phyloP scores from a whole-genome alignment of 352 stramenopile species.

The Pythium folliculosum region DNA sequence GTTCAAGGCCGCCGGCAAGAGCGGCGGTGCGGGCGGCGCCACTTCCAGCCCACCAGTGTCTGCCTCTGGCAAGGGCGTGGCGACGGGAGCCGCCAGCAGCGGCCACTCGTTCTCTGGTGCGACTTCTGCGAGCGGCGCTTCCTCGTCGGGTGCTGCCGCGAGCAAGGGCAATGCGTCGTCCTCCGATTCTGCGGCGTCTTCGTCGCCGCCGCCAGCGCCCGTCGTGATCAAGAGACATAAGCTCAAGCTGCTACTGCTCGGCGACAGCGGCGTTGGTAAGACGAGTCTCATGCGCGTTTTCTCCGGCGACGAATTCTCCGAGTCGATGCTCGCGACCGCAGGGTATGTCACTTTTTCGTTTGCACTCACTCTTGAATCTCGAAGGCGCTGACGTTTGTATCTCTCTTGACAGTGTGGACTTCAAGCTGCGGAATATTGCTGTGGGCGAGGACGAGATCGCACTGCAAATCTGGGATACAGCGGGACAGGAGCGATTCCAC shows the following conservation, averaged over 20 bases:
- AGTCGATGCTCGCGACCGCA: constrained; percentile 89
- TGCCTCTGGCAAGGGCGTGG: background rate
- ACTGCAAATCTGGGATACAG: constrained; percentile 95
- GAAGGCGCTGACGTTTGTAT: background rate
- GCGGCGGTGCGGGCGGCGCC: background rate
- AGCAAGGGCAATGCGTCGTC: constrained; percentile 9
- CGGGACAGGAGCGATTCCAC: constrained; percentile 93
- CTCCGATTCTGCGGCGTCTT: constrained; percentile 14
- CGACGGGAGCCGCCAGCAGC: background rate
- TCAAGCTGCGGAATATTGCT: constrained; percentile 90
- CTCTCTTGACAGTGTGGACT: constrained; percentile 77
- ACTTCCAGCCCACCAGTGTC: constrained; percentile 1
- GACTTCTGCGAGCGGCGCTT: background rate
- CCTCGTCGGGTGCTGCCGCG: background rate
- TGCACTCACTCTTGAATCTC: background rate
- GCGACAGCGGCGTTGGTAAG: constrained; percentile 92
- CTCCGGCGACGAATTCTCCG: constrained; percentile 89
- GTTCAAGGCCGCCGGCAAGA: constrained; percentile 42
- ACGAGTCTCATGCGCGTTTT: constrained; percentile 94
- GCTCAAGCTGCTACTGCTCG: constrained; percentile 90
- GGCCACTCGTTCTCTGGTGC: background rate
- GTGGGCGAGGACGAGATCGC: constrained; percentile 85
- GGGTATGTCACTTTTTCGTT: constrained; percentile 50
- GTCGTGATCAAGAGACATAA: constrained; percentile 79
- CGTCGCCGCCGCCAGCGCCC: constrained; percentile 28